Percentiles rank a stretch among this genome's conserved stretches.
These are phyloP conservation scores for Aspergillus ruber DNA, from an alignment of 2,329 filamentous ascomycete genomes.

Conservation along the genomic window DNA sequence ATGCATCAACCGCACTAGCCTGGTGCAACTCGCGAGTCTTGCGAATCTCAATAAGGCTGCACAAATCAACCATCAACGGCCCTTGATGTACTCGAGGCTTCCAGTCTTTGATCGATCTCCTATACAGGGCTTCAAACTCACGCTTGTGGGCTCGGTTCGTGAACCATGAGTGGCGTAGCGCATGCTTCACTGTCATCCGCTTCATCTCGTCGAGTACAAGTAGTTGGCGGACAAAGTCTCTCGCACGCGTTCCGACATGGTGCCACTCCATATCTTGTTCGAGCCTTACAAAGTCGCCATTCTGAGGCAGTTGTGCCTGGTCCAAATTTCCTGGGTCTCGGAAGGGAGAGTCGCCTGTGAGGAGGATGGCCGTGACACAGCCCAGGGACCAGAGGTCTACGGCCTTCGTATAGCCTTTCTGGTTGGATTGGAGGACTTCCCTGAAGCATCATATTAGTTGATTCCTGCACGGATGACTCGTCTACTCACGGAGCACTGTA, in stretches of 20 bases:
- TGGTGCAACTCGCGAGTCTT: not conserved
- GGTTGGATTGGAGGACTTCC: constrained; percentile 15
- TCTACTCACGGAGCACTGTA: constrained; percentile 53
- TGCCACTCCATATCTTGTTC: constrained; percentile 41
- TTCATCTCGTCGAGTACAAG: constrained; percentile 44
- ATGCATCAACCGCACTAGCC: not conserved
- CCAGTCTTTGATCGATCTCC: constrained; percentile 46
- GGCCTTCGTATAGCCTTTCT: constrained; percentile 49
- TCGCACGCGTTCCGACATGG: constrained; percentile 37
- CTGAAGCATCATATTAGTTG: constrained; percentile 10
- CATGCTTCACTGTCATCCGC: constrained; percentile 49
- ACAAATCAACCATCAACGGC: constrained; percentile 8
- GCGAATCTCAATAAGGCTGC: constrained; percentile 1
- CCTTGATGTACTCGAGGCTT: constrained; percentile 27
- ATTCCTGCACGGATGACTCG: not conserved
- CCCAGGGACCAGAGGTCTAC: constrained; percentile 61
- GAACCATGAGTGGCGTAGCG: constrained; percentile 53
- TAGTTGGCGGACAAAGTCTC: constrained; percentile 49
- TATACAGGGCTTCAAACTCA: constrained; percentile 46
- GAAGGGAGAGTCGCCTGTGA: constrained; percentile 48
- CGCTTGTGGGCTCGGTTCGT: constrained; percentile 42
- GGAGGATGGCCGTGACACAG: constrained; percentile 45
- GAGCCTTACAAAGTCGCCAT: constrained; percentile 41
- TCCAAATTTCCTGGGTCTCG: constrained; percentile 25
- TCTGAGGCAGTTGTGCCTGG: constrained; percentile 24